A percentile compares a stretch with the other conserved stretches of the same genome.
Evolutionary conservation across 805 yeast genomes (phyloP).

Genomic region (Pichia kluyveri): DNA sequence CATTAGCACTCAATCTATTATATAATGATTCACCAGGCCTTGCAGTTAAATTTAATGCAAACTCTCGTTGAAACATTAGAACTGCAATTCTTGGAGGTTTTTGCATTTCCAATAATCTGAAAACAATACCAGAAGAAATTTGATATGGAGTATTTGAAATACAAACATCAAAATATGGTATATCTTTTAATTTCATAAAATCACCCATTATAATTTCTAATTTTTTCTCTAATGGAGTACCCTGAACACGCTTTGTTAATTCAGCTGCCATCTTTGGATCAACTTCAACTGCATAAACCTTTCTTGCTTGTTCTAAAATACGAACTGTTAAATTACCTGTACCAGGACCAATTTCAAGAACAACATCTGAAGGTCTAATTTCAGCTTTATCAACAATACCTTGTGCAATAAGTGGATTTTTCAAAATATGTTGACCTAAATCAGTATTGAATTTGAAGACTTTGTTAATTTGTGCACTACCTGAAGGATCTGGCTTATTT

Average conservation of each 20-base stretch:
- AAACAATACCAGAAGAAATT: constrained; percentile 92
- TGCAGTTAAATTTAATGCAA: constrained; percentile 87
- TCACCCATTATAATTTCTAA: constrained; percentile 90
- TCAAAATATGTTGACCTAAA: constrained; percentile 92
- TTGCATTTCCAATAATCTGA: constrained; percentile 83
- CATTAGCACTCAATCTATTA: constrained; percentile 91
- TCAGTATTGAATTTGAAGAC: constrained; percentile 97
- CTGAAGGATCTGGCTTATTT: constrained; percentile 42
- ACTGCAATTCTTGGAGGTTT: constrained; percentile 91
- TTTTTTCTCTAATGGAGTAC: constrained; percentile 88
- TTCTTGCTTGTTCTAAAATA: constrained; percentile 83
- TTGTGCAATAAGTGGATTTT: constrained; percentile 94
- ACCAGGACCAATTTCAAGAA: constrained; percentile 97
- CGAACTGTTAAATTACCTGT: constrained; percentile 95
- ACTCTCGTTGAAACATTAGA: constrained; percentile 96
- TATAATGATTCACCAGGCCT: constrained; percentile 94
- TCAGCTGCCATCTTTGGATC: constrained; percentile 99
- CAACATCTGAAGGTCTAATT: constrained; percentile 85
- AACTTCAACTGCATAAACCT: constrained; percentile 95
- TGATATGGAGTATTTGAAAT: constrained; percentile 97
- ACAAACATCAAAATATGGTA: constrained; percentile 93
- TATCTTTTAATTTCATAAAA: constrained; percentile 79
- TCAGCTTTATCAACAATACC: constrained; percentile 97
- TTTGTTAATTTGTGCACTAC: constrained; percentile 59
- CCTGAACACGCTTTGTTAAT: constrained; percentile 92